Base-by-base conservation (phyloP, 2,329 filamentous ascomycete genomes). In the Diaporthe sp. region DNA sequence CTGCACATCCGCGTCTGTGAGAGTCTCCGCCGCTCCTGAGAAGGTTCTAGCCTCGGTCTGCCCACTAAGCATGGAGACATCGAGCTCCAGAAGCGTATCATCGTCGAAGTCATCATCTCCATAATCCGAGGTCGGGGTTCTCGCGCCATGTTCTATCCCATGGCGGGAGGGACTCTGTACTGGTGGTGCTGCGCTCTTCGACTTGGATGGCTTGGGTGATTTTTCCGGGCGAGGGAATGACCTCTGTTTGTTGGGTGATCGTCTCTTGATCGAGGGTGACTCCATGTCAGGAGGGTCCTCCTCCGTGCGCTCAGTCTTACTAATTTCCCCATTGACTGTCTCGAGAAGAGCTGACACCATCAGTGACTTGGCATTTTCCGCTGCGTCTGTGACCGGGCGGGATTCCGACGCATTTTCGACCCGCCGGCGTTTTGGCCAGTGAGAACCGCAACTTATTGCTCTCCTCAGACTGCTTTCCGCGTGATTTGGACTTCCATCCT, bases 341-440 rank as follows among this genome's bases (percentile, higher is more conserved):
- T 94, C 90, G 28, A 96, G 85, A 71, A 96, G 84, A 22, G 91
- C 90, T 49, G 88, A 89, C n/a, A 91, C 88, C 79, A 91, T 85
- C 4, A 87, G 89, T 0, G 88, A 87, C 77, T 92, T 92, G 2
- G 89, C 90, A 42, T 58, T 51, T 60, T 88, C 88, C 74, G 76
- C 77, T 81, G 75, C 81, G 22, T 73, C 70, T 31, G 49, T 67
- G 19, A 51, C 25, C 17, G 65, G 46, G n/a, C 62, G 57, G 46
- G 81, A 81, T 4, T 82, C 82, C 0, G 83, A 80, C 70, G 85
- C 88, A 19, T 85, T 82, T 46, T 92, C 90, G 10, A 91, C 80
- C 79, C 89, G 93, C 79, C 92, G 89, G 78, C 92, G 88, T 82
- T 96, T 96, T 1, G 93, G 92, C 89, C 93, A 94, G 79, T 94